Base-by-base conservation (phyloP, 805 yeast species). In the Kurtzmaniella cleridarum region DNA sequence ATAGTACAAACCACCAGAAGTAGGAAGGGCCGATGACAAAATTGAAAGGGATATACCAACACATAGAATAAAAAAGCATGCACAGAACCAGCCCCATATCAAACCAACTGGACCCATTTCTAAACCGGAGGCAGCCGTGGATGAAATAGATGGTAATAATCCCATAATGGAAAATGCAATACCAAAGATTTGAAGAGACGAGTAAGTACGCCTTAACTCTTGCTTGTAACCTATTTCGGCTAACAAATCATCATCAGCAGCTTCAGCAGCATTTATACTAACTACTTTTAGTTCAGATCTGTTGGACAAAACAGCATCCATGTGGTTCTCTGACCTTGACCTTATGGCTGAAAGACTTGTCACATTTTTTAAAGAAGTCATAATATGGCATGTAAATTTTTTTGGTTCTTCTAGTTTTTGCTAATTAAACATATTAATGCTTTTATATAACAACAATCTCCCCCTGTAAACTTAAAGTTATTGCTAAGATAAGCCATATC, bases 181-280 rank as follows among this genome's bases (percentile, higher is more conserved):
- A 2, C 64, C 86, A 53, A 82, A 82, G 16, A 80, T 79, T 55
- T 79, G 84, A 32, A 78, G 42, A 1, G 82, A 53, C 7, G 56
- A 47, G 38, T 53, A 60, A 9, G 46, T 50, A 35, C 66, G 48
- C 36, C 48, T 53, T 44, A 60, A 49, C 35, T 60, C 66, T 27
- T 55, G 56, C 45, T 59, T 58, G 44, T 60, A 60, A 2, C 66
- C 90, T 39, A 83, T 75, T 44, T 78, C 77, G 13, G 69, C 73
- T 41, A 74, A 58, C 34, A 67, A 55, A 49, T 44, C 64, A 60
- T 35, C 57, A 15, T 36, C 42, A 16, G 28, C 37, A 6, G 43
- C 45, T 5, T 39, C 18, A 7, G 24, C 34, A 8, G 39, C 34
- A 17, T 36, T 33, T 3, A 36, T 28, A 12, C 27, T 36, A 6